Base-by-base conservation (phyloP, 2,329 filamentous ascomycete genomes). In the Arthrobotrys sphaeroides region DNA sequence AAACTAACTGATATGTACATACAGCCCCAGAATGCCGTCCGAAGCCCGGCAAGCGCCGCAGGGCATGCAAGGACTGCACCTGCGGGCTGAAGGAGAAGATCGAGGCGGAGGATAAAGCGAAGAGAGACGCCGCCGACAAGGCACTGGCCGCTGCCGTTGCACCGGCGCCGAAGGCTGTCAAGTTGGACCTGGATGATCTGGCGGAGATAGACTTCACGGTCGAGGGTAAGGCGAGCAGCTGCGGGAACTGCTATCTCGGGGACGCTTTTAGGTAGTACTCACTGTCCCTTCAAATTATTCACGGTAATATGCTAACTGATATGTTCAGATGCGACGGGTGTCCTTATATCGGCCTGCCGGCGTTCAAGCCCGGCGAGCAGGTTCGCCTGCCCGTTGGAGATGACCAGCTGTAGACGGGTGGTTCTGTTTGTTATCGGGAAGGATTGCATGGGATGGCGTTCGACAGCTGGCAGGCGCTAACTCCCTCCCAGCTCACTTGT, bases 351-450 rank as follows among this genome's bases (percentile, higher is more conserved):
- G 94, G 94, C 3, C 86, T 99, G 79, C 95, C 95, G 12, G 91
- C 95, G 3, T 99, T 99, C 86, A 97, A 97, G 86, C 93, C 93
- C 2, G 95, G 95, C 13, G 94, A 99, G 85, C 93, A 98, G 84
- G 93, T 98, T 59, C 87, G 90, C 81, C 85, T 99, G 74, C 82
- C 97, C 80, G 94, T 96, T 82, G 92, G 96, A 78, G 89, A 92
- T 80, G 88, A 93, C 73, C 94, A 97, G 84, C 84, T 97, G 81
- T 97, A 81, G 83, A 36, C 5, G n/a, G 16, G 18, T 18, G 10
- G 5, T n/a, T 55, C 38, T 43, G n/a, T n/a, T 57, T 66, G 13
- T 9, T 53, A 43, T 55, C 33, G 49, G 62, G 26, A 55, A 13
- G 45, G 65, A 40, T 60, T 47, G 40, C 31, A 68, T 49, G 22